These are phyloP conservation scores for Coffea canephora DNA, from an alignment of 257 asterid species.

Conservation along the genomic window DNA sequence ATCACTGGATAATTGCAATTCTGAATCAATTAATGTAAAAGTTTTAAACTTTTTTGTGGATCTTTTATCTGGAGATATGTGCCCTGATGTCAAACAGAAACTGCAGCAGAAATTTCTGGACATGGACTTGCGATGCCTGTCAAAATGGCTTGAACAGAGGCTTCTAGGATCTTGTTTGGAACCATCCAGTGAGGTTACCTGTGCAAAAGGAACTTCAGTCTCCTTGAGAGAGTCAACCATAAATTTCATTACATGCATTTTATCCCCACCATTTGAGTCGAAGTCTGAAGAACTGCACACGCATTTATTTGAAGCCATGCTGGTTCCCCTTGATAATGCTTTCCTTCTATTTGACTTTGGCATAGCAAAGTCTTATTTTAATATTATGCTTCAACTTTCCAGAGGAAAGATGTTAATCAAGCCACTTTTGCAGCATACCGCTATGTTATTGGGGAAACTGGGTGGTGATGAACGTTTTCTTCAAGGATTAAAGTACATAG, in stretches of 20 bases:
- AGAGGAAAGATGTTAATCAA: slow-evolving; percentile 62
- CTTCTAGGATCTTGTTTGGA: slow-evolving; percentile 62
- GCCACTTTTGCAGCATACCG: slow-evolving; percentile 63
- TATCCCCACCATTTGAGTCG: slow-evolving; percentile 45
- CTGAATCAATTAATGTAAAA: slow-evolving; percentile 68
- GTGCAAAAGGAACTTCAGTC: slow-evolving; percentile 56
- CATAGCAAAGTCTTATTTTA: slow-evolving; percentile 56
- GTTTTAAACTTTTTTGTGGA: slow-evolving; percentile 82
- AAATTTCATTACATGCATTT: slow-evolving; percentile 62
- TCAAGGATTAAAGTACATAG: slow-evolving; percentile 77
- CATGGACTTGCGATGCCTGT: slow-evolving; percentile 60
- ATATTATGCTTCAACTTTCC: slow-evolving; percentile 69
- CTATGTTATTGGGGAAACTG: slow-evolving; percentile 67
- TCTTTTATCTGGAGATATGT: slow-evolving; percentile 58
- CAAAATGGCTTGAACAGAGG: slow-evolving; percentile 85
- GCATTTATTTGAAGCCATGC: slow-evolving; percentile 77
- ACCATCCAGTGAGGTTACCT: slow-evolving; percentile 35
- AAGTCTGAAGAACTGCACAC: slow-evolving; percentile 53
- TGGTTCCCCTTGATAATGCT: slow-evolving; percentile 77
- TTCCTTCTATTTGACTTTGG: slow-evolving; percentile 59
- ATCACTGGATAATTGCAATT: slow-evolving; percentile 63
- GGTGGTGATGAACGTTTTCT: slow-evolving; percentile 66
- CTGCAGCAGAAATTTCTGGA: slow-evolving; percentile 66
- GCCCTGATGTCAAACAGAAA: slow-evolving; percentile 52
- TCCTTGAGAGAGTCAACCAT: slow-evolving; percentile 74